Evolutionary conservation across 805 yeast species (phyloP), one percentile per base, ranked within the genome.

Genomic region (Lachancea thermotolerans): DNA sequence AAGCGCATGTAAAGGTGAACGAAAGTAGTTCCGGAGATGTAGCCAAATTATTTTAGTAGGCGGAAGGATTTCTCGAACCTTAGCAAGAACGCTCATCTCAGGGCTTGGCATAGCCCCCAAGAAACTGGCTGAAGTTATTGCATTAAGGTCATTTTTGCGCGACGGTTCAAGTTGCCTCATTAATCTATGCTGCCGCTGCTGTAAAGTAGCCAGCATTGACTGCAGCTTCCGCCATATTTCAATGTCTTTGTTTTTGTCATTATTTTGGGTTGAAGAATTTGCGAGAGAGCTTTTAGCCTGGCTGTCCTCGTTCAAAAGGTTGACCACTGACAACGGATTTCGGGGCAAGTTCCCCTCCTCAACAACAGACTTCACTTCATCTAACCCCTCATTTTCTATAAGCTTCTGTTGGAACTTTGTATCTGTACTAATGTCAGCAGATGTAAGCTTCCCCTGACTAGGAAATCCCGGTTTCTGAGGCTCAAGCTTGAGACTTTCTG

Each of bases 41-140:
- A 70, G 55, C 79, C 80, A 75, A 4, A 75, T 54, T 0, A 68
- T 70, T 39, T 66, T 70, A 25, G 57, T 66, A 12, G 61, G 60
- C 0, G 82, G 82, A 28, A 77, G 52, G 4, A 67, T 63, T 10
- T 59, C 53, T 38, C 66, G 60, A 4, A 77, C 68, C 25, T 56
- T 53, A 10, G 46, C 39, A 2, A 66, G 48, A 1, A 62, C 49
- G 15, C 44, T 51, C 2, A 52, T 28, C 41, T 62, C 66, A 1
- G 53, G 41, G 17, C 56, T 55, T 30, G 48, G 50, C 30, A 49
- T 49, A 7, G 25, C 7, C 6, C 25, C 25, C 25, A 21, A 7
- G 7, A 21, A 21, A 21, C 25, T 7, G 4, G 25, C 25, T 21
- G 25, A 21, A 21, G 25, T 21, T 21, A 21, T 21, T 21, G 25